These are phyloP conservation scores for Alternaria sp. DNA, from an alignment of 2,329 filamentous ascomycete species.

Conservation along the genomic window DNA sequence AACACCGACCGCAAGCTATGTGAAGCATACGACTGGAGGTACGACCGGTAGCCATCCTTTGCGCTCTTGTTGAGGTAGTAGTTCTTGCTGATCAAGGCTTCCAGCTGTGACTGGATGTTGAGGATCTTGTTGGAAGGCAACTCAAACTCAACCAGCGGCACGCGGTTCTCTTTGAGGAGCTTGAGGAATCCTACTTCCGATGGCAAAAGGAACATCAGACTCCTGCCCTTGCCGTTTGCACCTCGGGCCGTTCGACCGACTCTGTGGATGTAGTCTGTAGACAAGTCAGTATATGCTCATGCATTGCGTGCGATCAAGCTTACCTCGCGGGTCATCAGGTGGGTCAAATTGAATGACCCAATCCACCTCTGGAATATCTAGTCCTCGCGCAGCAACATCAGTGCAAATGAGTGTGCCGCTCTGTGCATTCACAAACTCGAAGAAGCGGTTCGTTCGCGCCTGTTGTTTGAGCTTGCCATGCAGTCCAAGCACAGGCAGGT, in stretches of 20 bases:
- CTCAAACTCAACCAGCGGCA: constrained; percentile 95
- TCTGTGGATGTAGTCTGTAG: constrained; percentile 73
- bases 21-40: constrained; percentile 92
- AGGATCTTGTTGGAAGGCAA: constrained; percentile 91
- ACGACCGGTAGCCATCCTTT: constrained; percentile 81
- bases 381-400: constrained; percentile 90
- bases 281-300: constrained; percentile 80
- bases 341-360: constrained; percentile 83
- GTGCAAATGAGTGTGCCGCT: constrained; percentile 93
- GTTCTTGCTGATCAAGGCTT: constrained; percentile 62
- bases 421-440: constrained; percentile 88
- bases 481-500: constrained; percentile 83
- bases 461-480: constrained; percentile 97
- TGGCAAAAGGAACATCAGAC: constrained; percentile 91
- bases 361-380: constrained; percentile 95
- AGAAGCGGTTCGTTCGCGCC: constrained; percentile 98
- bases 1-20: constrained; percentile 85
- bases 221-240: constrained; percentile 80
- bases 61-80: constrained; percentile 93
- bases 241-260: constrained; percentile 94
- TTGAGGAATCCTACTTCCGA: constrained; percentile 90
- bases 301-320: not conserved
- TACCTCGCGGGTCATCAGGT: constrained; percentile 1
- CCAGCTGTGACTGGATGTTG: constrained; percentile 27
- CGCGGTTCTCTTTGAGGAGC: constrained; percentile 87